Evolutionary conservation across 345 rosid genomes (phyloP), one percentile per base, ranked within the genome.

Genomic region (Hirschfeldia incana): DNA sequence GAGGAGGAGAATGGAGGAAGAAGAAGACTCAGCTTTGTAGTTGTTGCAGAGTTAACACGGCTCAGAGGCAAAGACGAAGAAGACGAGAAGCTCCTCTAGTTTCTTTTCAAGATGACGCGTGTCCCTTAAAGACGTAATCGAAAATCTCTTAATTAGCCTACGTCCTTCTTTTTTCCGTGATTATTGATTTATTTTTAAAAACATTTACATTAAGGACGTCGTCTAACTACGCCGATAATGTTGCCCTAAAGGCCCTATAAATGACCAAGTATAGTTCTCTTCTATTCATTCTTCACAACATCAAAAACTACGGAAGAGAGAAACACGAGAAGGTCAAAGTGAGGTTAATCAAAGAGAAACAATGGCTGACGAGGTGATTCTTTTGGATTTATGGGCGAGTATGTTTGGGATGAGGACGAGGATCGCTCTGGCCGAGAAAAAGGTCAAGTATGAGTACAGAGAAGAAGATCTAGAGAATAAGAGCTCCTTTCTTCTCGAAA

Each of bases 371-470:
- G 79, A 69, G 34, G 78, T 80, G 65, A 36, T 74, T 34, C 76
- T 80, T 51, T 21, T 70, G 1, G 36, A 64, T 51, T 63, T 32
- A 4, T 80, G 72, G 76, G 4, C 65, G 6, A 80, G 83, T 64
- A 39, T 70, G 75, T 74, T 53, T 2, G 80, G 80, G 1, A 57
- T 59, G 73, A 78, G 82, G 30, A 59, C 77, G 0, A 78, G 39
- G 32, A 73, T 78, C 15, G 82, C 78, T 67, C 32, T 78, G 0
- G 42, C 1, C n/a, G 82, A 78, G 82, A 73, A 78, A 16, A 11
- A 28, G 0, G 1, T 78, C n/a, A 15, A 59, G 10, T 78, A 1
- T 26, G 74, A 78, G 0, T 26, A 33, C 13, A 78, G 32, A 67
- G 74, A 67, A 61, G 0, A 68, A 67, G 79, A 79, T 11, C 36